Conservation (phyloP, 192 early-diverging fungal genomes). For the Gigaspora rosea region DNA sequence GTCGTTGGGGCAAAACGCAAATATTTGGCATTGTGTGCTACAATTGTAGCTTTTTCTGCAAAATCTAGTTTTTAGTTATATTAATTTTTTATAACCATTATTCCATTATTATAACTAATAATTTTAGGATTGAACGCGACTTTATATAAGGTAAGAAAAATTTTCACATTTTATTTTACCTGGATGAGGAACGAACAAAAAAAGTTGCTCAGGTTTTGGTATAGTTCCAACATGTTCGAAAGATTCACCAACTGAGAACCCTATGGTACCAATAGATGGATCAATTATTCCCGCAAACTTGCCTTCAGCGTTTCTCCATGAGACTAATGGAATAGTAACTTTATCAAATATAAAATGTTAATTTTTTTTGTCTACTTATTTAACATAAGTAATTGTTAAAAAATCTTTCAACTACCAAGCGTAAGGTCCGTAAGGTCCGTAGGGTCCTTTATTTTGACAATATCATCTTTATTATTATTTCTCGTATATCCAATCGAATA, state of each 20-base stretch:
- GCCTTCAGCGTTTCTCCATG: background rate
- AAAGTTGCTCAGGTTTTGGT: background rate
- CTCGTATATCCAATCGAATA: constrained; percentile 5
- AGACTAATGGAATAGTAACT: constrained; percentile 6
- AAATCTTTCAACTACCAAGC: background rate
- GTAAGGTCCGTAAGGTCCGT: too few species aligned
- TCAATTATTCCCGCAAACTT: background rate
- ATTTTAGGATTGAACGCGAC: background rate
- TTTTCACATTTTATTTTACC: background rate
- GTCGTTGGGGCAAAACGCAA: background rate
- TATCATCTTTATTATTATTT: background rate
- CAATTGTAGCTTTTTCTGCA: background rate
- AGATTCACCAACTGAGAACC: background rate
- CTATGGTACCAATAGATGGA: background rate
- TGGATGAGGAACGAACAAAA: constrained; percentile 25
- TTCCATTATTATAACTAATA: background rate
- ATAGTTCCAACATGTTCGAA: background rate
- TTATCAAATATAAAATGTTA: background rate
- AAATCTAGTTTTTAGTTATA: background rate
- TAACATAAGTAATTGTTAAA: background rate
- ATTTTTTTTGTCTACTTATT: background rate
- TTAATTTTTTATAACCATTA: background rate
- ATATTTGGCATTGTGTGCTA: background rate
- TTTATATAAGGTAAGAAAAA: too few species aligned
- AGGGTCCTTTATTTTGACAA: background rate